Base-by-base conservation (phyloP, 2,329 filamentous ascomycete genomes). In the Neofusicoccum laricinum region DNA sequence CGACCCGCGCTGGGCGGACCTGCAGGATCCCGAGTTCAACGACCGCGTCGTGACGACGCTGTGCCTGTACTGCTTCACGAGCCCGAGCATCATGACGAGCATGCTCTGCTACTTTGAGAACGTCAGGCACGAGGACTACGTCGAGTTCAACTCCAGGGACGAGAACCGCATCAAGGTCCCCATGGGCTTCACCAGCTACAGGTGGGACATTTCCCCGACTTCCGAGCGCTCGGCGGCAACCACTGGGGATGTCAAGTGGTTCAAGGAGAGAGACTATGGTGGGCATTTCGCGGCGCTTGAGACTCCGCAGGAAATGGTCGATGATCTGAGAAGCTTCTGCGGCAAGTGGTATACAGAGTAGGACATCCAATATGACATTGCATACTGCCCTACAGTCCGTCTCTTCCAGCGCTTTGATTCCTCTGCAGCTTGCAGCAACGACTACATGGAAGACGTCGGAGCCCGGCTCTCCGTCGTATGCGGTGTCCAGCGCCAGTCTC, bases 61-160 rank as follows among this genome's bases (percentile, higher is more conserved):
- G 43, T 51, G 59, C 19, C 57, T 79, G 51, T 79, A 78, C 65
- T 78, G 77, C 67, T 76, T 78, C 65, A 76, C 75, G 6, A 69
- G 72, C 32, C 74, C 59, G 17, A 62, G 72, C 63, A 74, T 79
- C 65, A 75, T 76, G 70, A 74, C 75, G 2, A 73, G 69, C 11
- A 75, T 72, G 67, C 64, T 78, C 63, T 72, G 71, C 61, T 79
- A 79, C 65, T 78, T 76, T 67, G 74, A 78, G 53, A 79, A 79
- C 51, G 72, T 75, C 1, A 68, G 73, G 11, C 76, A 78, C 62
- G 73, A 78, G 57, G 70, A 73, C 36, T 79, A 78, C 63, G 75
- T 75, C 1, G 71, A 71, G 19, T 78, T 75, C 59, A 73, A 75
- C 55, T 71, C 71, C 40, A 68, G 71, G 64, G 67, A 68, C n/a